Evolutionary conservation across 495 filamentous ascomycete genomes (phyloP).

Genomic region (Xylaria longipes): DNA sequence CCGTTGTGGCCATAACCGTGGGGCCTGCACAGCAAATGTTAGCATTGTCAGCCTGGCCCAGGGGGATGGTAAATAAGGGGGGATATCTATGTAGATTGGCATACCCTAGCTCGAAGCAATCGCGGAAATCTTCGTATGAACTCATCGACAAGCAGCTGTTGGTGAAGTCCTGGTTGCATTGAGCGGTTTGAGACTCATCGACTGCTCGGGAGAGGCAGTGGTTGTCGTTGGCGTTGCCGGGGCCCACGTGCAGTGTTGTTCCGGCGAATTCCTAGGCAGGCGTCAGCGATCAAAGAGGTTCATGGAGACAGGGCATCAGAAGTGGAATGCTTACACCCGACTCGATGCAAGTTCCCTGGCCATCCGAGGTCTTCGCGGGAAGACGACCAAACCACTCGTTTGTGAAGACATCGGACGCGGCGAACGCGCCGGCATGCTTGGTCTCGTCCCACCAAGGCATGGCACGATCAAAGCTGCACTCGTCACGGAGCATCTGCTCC

Average conservation of each 20-base stretch:
- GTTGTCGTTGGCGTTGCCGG: slow-evolving; percentile 32
- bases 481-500: slow-evolving; percentile 47
- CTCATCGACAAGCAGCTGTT: slow-evolving; percentile 38
- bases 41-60: neutral
- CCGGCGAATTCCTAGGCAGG: slow-evolving; percentile 40
- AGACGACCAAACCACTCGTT: slow-evolving; percentile 39
- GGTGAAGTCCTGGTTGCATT: slow-evolving; percentile 37
- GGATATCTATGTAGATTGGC: neutral
- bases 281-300: slow-evolving; percentile 17
- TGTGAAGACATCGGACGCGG: slow-evolving; percentile 43
- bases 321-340: slow-evolving; percentile 34
- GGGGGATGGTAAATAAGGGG: neutral
- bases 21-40: slow-evolving; percentile 27
- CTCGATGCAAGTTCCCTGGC: slow-evolving; percentile 41
- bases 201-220: slow-evolving; percentile 43
- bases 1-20: slow-evolving; percentile 44
- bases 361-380: slow-evolving; percentile 37
- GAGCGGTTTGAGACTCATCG: slow-evolving; percentile 38
- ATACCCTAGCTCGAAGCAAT: slow-evolving; percentile 43
- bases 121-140: slow-evolving; percentile 38
- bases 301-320: neutral
- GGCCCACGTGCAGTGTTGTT: slow-evolving; percentile 46
- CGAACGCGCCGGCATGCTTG: slow-evolving; percentile 43
- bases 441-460: slow-evolving; percentile 55
- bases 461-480: slow-evolving; percentile 46